phyloP scores from a whole-genome alignment of 2,329 filamentous ascomycete species.

The Didymella sp. region DNA sequence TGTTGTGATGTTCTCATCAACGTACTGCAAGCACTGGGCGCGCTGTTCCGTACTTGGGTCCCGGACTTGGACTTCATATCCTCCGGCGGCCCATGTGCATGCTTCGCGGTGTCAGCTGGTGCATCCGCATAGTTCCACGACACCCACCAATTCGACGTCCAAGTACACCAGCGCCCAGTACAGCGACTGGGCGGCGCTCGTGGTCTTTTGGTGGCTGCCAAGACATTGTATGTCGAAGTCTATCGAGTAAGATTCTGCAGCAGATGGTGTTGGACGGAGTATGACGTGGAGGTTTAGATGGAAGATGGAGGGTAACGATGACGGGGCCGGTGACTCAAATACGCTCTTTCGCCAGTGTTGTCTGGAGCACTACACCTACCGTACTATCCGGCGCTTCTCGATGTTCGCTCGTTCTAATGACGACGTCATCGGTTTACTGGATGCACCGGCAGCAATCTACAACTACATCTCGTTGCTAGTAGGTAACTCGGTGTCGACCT shows the following conservation, averaged over 20 bases:
- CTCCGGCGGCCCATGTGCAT: slow-evolving; percentile 50
- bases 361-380: slow-evolving; percentile 6
- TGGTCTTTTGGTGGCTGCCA: slow-evolving; percentile 16
- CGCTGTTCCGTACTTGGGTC: slow-evolving; percentile 51
- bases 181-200: slow-evolving; percentile 17
- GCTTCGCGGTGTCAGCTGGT: slow-evolving; percentile 7
- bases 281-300: not conserved
- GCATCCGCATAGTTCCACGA: not conserved
- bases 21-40: slow-evolving; percentile 51
- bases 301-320: not conserved
- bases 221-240: slow-evolving; percentile 1
- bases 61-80: slow-evolving; percentile 54
- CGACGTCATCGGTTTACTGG: slow-evolving; percentile 7
- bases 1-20: slow-evolving; percentile 42
- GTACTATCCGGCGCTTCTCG: slow-evolving; percentile 11
- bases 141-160: slow-evolving; percentile 23
- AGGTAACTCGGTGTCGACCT: not conserved
- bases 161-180: slow-evolving; percentile 29
- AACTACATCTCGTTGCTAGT: not conserved
- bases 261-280: not conserved
- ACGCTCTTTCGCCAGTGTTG: slow-evolving; percentile 1
- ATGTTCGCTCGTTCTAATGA: not conserved
- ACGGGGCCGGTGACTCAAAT: slow-evolving; percentile 6
- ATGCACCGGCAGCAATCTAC: not conserved
- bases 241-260: not conserved